Evolutionary conservation across 345 rosid genomes (phyloP).

Genomic region (Combretum micranthum): DNA sequence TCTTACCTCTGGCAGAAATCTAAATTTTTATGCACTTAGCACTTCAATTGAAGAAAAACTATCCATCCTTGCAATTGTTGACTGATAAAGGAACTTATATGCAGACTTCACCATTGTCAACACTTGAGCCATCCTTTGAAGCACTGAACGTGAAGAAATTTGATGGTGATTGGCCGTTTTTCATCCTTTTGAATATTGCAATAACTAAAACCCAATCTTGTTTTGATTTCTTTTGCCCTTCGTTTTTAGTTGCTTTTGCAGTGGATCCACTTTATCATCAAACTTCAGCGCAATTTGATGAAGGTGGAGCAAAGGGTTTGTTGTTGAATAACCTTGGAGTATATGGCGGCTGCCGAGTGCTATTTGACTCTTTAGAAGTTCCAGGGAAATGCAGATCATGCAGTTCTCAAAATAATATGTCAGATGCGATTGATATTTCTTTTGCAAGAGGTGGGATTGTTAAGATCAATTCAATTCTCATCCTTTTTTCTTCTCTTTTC

Average conservation of each 20-base stretch:
- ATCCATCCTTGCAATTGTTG: slow-evolving; percentile 3
- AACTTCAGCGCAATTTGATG: slow-evolving; percentile 96
- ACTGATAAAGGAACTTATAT: slow-evolving; percentile 23
- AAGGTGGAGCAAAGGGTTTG: slow-evolving; percentile 94
- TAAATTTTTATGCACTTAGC: no score
- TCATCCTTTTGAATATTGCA: slow-evolving; percentile 8
- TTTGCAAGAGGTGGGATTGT: slow-evolving; percentile 61
- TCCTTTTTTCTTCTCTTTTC: not conserved
- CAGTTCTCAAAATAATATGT: slow-evolving; percentile 36
- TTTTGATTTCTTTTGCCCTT: slow-evolving; percentile 10
- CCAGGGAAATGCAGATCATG: slow-evolving; percentile 62
- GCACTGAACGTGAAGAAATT: slow-evolving; percentile 81
- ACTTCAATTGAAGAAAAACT: slow-evolving; percentile 4
- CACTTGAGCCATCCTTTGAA: slow-evolving; percentile 80
- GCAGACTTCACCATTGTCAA: slow-evolving; percentile 82
- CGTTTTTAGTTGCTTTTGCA: slow-evolving; percentile 70
- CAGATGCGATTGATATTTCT: slow-evolving; percentile 61
- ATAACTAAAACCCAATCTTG: slow-evolving; percentile 10
- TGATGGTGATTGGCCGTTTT: slow-evolving; percentile 50
- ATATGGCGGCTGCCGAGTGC: slow-evolving; percentile 79
- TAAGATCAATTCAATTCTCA: not conserved
- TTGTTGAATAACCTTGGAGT: slow-evolving; percentile 87
- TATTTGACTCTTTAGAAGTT: slow-evolving; percentile 81
- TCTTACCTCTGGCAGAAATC: not conserved
- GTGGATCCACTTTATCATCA: slow-evolving; percentile 98